phyloP scores from a whole-genome alignment of 1,284 basidiomycete genomes.

The Pascua sp. region DNA sequence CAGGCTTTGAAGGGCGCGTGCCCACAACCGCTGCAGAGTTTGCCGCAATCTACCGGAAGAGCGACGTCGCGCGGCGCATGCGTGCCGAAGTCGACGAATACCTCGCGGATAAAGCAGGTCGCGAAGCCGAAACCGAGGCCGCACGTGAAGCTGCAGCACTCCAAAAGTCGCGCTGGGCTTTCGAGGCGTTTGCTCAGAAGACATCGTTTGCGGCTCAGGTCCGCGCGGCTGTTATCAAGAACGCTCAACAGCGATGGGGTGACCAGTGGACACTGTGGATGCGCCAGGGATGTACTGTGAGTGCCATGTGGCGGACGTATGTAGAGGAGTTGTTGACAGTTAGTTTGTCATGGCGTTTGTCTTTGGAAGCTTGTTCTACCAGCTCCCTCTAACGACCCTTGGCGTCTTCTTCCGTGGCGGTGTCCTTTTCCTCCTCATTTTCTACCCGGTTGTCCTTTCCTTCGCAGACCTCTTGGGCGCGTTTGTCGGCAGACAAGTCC shows the following conservation, averaged over 20 bases:
- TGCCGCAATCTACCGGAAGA: constrained; percentile 30
- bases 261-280: constrained; percentile 31
- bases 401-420: constrained; percentile 70
- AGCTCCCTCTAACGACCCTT: constrained; percentile 59
- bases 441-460: constrained; percentile 53
- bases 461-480: constrained; percentile 68
- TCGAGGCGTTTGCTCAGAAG: constrained; percentile 23
- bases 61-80: constrained; percentile 31
- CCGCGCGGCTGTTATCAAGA: constrained; percentile 33
- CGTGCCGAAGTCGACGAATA: constrained; percentile 33
- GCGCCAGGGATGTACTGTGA: constrained; percentile 34
- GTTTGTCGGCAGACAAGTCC: constrained; percentile 68
- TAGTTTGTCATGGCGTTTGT: constrained; percentile 32
- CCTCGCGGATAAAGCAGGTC: constrained; percentile 19
- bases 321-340: no score
- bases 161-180: constrained; percentile 24
- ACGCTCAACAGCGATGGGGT: constrained; percentile 46
- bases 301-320: constrained; percentile 10
- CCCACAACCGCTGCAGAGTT: constrained; percentile 66
- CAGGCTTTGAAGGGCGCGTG: constrained; percentile 52
- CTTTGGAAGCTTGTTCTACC: constrained; percentile 72
- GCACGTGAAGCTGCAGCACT: constrained; percentile 19
- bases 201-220: constrained; percentile 36
- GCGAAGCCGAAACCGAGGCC: constrained; percentile 20
- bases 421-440: constrained; percentile 52